Conservation (phyloP, 768 basidiomycete genomes). For the Multifurca ochricompacta region DNA sequence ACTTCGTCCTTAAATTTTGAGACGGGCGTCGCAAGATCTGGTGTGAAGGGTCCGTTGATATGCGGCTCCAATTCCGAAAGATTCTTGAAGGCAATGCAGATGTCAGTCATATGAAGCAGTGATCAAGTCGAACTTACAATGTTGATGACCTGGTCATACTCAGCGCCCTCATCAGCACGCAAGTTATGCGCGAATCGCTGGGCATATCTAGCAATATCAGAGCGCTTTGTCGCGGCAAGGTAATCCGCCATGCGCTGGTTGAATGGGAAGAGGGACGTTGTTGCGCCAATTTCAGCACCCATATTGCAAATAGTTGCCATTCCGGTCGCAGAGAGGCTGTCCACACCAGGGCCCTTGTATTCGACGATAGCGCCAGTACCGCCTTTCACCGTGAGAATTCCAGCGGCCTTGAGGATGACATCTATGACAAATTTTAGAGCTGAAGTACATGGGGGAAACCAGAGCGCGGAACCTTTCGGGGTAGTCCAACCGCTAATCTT, state of each 20-base stretch:
- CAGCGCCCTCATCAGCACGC: slow-evolving; percentile 74
- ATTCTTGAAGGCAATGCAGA: slow-evolving; percentile 44
- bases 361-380: slow-evolving; percentile 99
- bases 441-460: not conserved
- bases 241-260: slow-evolving; percentile 92
- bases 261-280: slow-evolving; percentile 98
- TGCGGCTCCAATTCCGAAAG: slow-evolving; percentile 97
- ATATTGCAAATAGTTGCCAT: slow-evolving; percentile 99
- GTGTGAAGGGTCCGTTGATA: slow-evolving; percentile 99
- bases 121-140: slow-evolving; percentile 48
- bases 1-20: slow-evolving; percentile 90
- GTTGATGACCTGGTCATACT: slow-evolving; percentile 92
- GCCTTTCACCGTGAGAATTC: slow-evolving; percentile 98
- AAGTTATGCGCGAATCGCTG: slow-evolving; percentile 86
- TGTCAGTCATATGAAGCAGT: not conserved
- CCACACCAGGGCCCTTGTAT: slow-evolving; percentile 91
- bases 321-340: slow-evolving; percentile 94
- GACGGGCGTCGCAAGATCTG: slow-evolving; percentile 96
- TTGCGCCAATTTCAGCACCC: slow-evolving; percentile 99
- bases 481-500: slow-evolving; percentile 96
- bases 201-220: slow-evolving; percentile 83
- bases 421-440: slow-evolving; percentile 39
- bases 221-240: slow-evolving; percentile 90
- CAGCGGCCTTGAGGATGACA: slow-evolving; percentile 98
- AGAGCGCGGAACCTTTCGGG: slow-evolving; percentile 65